A percentile compares a stretch with the other conserved stretches of the same genome.
phyloP scores from a whole-genome alignment of 1,284 basidiomycete species.

The Pholiota adiposa region DNA sequence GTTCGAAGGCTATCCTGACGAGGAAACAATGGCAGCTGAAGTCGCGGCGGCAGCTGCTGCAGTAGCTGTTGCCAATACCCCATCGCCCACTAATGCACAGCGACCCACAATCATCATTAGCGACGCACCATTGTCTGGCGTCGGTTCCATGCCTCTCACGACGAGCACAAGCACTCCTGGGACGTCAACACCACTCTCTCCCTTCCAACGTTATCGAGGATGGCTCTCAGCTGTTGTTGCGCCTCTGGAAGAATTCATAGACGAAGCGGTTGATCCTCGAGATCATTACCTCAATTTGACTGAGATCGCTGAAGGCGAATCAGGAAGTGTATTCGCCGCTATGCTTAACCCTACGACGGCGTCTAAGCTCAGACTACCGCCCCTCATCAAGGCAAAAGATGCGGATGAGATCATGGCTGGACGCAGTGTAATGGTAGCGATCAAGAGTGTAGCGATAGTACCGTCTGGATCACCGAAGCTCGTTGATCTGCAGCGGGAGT shows the following conservation, averaged over 20 bases:
- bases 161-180: conserved; percentile 18
- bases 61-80: conserved; percentile 5
- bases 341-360: conserved; percentile 42
- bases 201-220: conserved; percentile 49
- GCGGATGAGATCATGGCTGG: conserved; percentile 35
- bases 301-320: conserved; percentile 82
- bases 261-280: conserved; percentile 60
- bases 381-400: conserved; percentile 39
- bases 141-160: background rate
- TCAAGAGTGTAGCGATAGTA: conserved; percentile 69
- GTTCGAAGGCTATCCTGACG: conserved; percentile 23
- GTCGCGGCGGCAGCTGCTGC: conserved; percentile 20
- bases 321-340: conserved; percentile 73
- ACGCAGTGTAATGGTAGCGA: conserved; percentile 58
- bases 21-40: conserved; percentile 29
- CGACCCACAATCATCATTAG: conserved; percentile 40
- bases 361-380: conserved; percentile 40
- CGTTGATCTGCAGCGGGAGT: conserved; percentile 60
- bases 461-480: conserved; percentile 66
- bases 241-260: conserved; percentile 67
- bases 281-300: conserved; percentile 64
- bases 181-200: conserved; percentile 39
- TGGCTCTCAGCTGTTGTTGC: conserved; percentile 63
- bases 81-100: conserved; percentile 12
- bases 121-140: conserved; percentile 23